phyloP scores from a whole-genome alignment of 208 protist genomes.

The Acanthamoeba rhysodes region DNA sequence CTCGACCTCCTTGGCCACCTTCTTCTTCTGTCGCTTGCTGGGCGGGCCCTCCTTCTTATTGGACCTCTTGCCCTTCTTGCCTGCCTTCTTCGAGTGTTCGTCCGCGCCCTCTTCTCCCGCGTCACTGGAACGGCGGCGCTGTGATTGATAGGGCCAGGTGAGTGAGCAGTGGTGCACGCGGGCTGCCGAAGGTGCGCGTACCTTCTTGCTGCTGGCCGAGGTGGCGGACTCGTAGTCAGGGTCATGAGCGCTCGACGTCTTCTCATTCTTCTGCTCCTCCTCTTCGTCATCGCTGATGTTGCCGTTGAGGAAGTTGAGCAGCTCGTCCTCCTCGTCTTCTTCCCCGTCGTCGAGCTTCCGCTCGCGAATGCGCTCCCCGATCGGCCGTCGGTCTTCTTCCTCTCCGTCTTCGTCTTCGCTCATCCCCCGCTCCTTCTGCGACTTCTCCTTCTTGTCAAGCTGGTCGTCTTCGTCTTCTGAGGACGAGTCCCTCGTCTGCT shows the following conservation, averaged over 20 bases:
- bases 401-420: not conserved
- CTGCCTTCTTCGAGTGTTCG: not conserved
- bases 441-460: not conserved
- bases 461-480: not conserved
- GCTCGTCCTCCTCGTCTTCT: slow-evolving; percentile 54
- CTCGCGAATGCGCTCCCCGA: not conserved
- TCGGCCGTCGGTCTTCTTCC: not conserved
- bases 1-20: not conserved
- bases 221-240: not conserved
- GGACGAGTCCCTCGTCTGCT: not conserved
- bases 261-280: not conserved
- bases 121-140: not conserved
- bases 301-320: slow-evolving; percentile 1
- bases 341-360: not conserved
- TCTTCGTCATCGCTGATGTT: slow-evolving; percentile 13
- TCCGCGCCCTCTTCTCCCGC: not conserved
- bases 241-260: not conserved
- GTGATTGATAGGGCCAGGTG: not conserved
- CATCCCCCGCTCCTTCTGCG: not conserved
- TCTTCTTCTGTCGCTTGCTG: slow-evolving; percentile 57
- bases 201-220: not conserved
- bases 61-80: not conserved
- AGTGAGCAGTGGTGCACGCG: not conserved
- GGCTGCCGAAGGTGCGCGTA: not conserved
- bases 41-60: not conserved